Percentiles rank a stretch among this genome's conserved stretches.
phyloP scores from a whole-genome alignment of 768 basidiomycete genomes.

The Agrocybe chaxingu region DNA sequence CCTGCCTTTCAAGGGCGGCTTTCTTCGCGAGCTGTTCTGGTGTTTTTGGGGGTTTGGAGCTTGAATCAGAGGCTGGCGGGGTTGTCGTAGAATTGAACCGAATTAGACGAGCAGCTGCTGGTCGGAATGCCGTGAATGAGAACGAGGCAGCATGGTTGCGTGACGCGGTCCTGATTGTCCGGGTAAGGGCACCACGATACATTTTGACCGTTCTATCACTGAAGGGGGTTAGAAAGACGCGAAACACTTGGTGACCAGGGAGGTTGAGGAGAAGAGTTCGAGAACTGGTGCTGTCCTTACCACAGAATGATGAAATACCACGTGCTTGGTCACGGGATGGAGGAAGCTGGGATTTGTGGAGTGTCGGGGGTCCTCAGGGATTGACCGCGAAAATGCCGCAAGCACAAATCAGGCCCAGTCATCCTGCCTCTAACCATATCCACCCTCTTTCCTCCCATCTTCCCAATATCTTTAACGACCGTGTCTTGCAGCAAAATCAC shows the following conservation, averaged over 20 bases:
- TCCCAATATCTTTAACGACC: neutral
- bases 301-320: slow-evolving; percentile 9
- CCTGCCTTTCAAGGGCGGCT: slow-evolving; percentile 29
- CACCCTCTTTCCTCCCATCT: neutral
- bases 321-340: slow-evolving; percentile 9
- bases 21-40: slow-evolving; percentile 30
- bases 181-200: slow-evolving; percentile 23
- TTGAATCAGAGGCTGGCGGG: slow-evolving; percentile 9
- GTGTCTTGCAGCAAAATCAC: too few relatives aligned
- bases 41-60: slow-evolving; percentile 22
- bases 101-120: slow-evolving; percentile 9
- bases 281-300: neutral
- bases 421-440: slow-evolving; percentile 1
- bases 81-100: slow-evolving; percentile 35
- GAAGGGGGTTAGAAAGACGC: neutral
- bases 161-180: slow-evolving; percentile 14
- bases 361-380: slow-evolving; percentile 16
- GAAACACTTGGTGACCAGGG: neutral
- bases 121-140: neutral
- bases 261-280: neutral
- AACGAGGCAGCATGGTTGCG: too few relatives aligned
- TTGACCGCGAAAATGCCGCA: slow-evolving; percentile 26
- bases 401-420: neutral
- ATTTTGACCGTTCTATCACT: neutral
- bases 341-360: neutral